Conservation (phyloP, 2,329 filamentous ascomycete species). For the Stachybotrys chlorohalonatus region DNA sequence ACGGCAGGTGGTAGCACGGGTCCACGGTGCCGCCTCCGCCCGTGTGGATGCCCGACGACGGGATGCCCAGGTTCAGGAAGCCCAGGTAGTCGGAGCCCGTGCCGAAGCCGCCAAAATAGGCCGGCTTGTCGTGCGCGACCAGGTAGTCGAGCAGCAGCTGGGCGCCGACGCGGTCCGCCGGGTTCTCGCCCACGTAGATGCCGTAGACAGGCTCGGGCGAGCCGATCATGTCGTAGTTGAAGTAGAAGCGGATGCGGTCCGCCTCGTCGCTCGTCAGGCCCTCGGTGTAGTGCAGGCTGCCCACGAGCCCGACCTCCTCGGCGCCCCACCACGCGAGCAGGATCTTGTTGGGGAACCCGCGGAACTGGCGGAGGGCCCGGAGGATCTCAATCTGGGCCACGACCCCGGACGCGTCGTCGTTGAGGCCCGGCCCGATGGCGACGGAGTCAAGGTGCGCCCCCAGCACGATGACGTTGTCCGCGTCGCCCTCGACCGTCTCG, state of each 20-base stretch:
- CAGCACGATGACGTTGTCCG: conserved; percentile 31
- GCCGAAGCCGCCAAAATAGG: conserved; percentile 21
- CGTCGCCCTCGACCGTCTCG: conserved; percentile 32
- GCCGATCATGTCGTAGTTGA: conserved; percentile 65
- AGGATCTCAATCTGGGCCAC: conserved; percentile 27
- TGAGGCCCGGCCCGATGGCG: conserved; percentile 28
- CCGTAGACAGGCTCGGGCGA: conserved; percentile 29
- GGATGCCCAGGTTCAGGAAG: conserved; percentile 30
- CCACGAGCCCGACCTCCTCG: conserved; percentile 33
- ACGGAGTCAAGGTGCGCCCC: conserved; percentile 33
- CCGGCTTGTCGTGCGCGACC: background rate
- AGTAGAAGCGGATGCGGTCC: conserved; percentile 55
- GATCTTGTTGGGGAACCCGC: conserved; percentile 31
- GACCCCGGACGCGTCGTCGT: conserved; percentile 30
- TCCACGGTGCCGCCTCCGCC: conserved; percentile 23
- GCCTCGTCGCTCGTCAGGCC: conserved; percentile 25
- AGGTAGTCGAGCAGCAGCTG: conserved; percentile 24
- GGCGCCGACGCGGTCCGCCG: conserved; percentile 27
- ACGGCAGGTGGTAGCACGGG: conserved; percentile 28
- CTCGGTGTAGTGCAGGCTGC: conserved; percentile 30
- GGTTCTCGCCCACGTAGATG: conserved; percentile 27
- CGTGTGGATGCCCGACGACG: conserved; percentile 29
- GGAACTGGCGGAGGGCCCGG: conserved; percentile 25
- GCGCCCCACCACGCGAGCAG: conserved; percentile 34
- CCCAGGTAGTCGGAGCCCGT: conserved; percentile 29